Evolutionary conservation across 306 rosid species (phyloP).

Genomic region (Hippophae tibetana): DNA sequence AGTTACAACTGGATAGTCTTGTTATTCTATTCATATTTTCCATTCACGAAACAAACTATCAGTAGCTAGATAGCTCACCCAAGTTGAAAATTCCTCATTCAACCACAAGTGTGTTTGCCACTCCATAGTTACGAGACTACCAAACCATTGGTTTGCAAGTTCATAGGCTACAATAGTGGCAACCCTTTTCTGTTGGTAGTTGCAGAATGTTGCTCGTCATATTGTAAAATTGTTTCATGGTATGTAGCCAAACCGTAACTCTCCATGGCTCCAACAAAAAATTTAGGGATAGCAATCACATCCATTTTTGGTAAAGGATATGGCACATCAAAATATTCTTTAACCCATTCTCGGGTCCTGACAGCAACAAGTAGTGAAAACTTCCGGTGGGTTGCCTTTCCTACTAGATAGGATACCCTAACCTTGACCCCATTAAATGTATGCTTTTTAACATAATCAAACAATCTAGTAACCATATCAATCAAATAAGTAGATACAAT

Average conservation of each 20-base stretch:
- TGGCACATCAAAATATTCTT: constrained; percentile 73
- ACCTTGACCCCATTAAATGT: constrained; percentile 83
- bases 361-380: constrained; percentile 83
- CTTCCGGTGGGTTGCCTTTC: constrained; percentile 72
- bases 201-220: constrained; percentile 78
- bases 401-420: constrained; percentile 82
- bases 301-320: constrained; percentile 86
- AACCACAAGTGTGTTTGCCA: constrained; percentile 99
- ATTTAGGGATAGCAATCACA: constrained; percentile 93
- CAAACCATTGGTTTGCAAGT: constrained; percentile 97
- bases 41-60: constrained; percentile 89
- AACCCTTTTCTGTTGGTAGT: constrained; percentile 85
- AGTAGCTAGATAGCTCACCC: constrained; percentile 92
- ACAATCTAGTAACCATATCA: constrained; percentile 79
- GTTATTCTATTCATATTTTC: too few relatives aligned
- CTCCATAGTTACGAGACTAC: constrained; percentile 99
- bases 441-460: constrained; percentile 82
- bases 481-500: constrained; percentile 88
- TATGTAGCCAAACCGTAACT: constrained; percentile 90
- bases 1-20: too few relatives aligned
- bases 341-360: constrained; percentile 56
- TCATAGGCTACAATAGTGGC: constrained; percentile 87
- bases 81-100: constrained; percentile 95
- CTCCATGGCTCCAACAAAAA: constrained; percentile 97
- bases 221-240: constrained; percentile 86